These are phyloP conservation scores for Leucocoprinus birnbaumii DNA, from an alignment of 768 basidiomycete species.

Conservation along the genomic window DNA sequence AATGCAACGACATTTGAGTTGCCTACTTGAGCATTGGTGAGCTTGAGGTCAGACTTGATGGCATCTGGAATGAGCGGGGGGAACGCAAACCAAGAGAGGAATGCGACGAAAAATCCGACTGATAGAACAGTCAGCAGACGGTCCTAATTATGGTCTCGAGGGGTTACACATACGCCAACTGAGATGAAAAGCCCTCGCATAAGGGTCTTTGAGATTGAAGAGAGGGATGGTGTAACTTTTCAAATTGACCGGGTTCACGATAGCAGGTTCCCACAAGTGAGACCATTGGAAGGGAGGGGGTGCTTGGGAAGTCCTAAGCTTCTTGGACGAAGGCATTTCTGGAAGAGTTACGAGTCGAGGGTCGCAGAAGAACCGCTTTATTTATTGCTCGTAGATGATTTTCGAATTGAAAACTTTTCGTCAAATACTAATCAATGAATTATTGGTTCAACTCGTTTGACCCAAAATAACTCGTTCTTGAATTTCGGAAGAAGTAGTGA, in stretches of 20 bases:
- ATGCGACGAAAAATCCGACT: conserved; percentile 52
- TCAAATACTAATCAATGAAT: too few relatives aligned
- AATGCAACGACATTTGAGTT: conserved; percentile 50
- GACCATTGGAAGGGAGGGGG: conserved; percentile 28
- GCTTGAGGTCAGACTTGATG: conserved; percentile 49
- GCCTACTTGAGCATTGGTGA: conserved; percentile 44
- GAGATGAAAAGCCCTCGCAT: conserved; percentile 50
- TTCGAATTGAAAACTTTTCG: too few relatives aligned
- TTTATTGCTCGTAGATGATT: too few relatives aligned
- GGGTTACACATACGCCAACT: conserved; percentile 22
- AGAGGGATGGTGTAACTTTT: conserved; percentile 53
- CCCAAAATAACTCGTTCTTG: too few relatives aligned
- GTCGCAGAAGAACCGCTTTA: too few relatives aligned
- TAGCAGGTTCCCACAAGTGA: conserved; percentile 29
- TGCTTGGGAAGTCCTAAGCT: conserved; percentile 1
- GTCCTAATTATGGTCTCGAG: background rate
- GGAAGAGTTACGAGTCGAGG: background rate
- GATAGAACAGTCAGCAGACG: background rate
- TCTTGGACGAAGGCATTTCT: background rate
- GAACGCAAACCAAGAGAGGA: conserved; percentile 55
- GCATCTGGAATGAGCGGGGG: conserved; percentile 57
- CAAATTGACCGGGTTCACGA: conserved; percentile 47
- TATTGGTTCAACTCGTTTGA: too few relatives aligned
- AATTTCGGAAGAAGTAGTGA: too few relatives aligned
- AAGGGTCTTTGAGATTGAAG: conserved; percentile 43